phyloP scores from a whole-genome alignment of 139 green algal species.

The Tetratostichococcus sp. region DNA sequence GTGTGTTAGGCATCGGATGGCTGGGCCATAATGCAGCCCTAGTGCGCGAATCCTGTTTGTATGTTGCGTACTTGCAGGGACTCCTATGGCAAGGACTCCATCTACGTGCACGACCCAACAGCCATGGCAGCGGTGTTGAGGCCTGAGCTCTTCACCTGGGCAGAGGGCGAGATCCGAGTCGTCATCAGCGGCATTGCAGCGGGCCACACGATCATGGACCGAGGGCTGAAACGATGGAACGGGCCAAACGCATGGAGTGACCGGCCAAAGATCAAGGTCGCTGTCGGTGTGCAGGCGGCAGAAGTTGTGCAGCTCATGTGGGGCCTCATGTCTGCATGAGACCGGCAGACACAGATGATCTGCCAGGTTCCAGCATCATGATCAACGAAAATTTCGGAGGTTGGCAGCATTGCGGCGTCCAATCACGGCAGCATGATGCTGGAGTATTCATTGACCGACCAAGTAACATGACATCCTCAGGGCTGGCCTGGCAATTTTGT shows the following conservation, averaged over 20 bases:
- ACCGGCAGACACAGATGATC: background rate
- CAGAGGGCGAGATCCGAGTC: constrained; percentile 50
- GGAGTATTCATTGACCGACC: too few species aligned
- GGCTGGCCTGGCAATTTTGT: too few species aligned
- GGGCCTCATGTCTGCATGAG: constrained; percentile 27
- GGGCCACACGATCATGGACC: constrained; percentile 66
- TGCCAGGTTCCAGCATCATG: too few species aligned
- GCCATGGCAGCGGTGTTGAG: constrained; percentile 59
- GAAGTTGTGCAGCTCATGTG: constrained; percentile 27
- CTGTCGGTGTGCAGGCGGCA: constrained; percentile 33
- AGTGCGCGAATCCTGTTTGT: too few species aligned
- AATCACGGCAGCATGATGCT: too few species aligned
- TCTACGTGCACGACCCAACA: constrained; percentile 66
- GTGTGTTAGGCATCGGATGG: too few species aligned
- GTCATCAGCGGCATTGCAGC: constrained; percentile 41
- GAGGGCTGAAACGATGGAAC: constrained; percentile 43
- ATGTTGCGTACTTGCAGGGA: background rate
- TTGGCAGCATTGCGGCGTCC: too few species aligned
- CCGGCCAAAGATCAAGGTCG: constrained; percentile 42
- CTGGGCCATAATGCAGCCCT: too few species aligned
- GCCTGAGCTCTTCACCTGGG: constrained; percentile 63
- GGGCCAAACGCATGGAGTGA: constrained; percentile 52
- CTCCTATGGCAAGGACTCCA: constrained; percentile 45
- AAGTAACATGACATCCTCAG: too few species aligned
- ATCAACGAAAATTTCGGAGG: too few species aligned